Conservation (phyloP, 768 basidiomycete genomes). For the Symmetrospora coprosmae region DNA sequence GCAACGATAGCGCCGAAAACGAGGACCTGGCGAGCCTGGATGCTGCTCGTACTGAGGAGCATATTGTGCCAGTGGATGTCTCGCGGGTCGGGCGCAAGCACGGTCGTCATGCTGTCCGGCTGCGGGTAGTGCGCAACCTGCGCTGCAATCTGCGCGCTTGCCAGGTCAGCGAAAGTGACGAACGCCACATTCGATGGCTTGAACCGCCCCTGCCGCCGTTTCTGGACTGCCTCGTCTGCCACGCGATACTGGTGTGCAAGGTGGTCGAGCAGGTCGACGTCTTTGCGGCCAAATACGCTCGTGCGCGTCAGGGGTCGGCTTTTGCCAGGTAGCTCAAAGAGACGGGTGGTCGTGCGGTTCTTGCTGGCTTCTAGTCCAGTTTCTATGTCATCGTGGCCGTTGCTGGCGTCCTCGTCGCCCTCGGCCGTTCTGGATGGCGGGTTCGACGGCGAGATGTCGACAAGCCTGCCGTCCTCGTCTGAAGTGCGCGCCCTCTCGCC, state of each 20-base stretch:
- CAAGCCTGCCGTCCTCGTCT: slow-evolving; percentile 45
- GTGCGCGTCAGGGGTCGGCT: slow-evolving; percentile 62
- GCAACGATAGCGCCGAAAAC: slow-evolving; percentile 56
- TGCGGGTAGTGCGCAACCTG: slow-evolving; percentile 56
- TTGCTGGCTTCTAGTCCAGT: not conserved
- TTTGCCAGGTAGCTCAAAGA: slow-evolving; percentile 62
- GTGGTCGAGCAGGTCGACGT: slow-evolving; percentile 79
- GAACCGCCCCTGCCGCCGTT: slow-evolving; percentile 60
- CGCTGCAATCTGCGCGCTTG: slow-evolving; percentile 57
- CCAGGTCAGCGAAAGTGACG: slow-evolving; percentile 82
- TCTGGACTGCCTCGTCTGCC: slow-evolving; percentile 69
- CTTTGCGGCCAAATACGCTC: slow-evolving; percentile 51
- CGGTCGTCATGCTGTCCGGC: slow-evolving; percentile 28
- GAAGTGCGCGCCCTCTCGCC: not conserved
- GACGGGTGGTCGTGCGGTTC: no score
- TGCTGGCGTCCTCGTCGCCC: not conserved
- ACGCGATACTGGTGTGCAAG: slow-evolving; percentile 64
- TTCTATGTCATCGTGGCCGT: slow-evolving; percentile 9
- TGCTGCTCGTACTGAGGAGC: slow-evolving; percentile 48
- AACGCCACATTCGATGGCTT: slow-evolving; percentile 74
- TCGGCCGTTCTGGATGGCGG: slow-evolving; percentile 24
- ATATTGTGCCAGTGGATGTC: slow-evolving; percentile 94
- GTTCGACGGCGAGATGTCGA: slow-evolving; percentile 34
- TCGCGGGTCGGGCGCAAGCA: slow-evolving; percentile 70
- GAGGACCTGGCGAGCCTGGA: slow-evolving; percentile 54